A percentile compares a stretch with the other conserved stretches of the same genome.
phyloP scores from a whole-genome alignment of 2,329 filamentous ascomycete genomes.

The Colletotrichum neosansevieriae region DNA sequence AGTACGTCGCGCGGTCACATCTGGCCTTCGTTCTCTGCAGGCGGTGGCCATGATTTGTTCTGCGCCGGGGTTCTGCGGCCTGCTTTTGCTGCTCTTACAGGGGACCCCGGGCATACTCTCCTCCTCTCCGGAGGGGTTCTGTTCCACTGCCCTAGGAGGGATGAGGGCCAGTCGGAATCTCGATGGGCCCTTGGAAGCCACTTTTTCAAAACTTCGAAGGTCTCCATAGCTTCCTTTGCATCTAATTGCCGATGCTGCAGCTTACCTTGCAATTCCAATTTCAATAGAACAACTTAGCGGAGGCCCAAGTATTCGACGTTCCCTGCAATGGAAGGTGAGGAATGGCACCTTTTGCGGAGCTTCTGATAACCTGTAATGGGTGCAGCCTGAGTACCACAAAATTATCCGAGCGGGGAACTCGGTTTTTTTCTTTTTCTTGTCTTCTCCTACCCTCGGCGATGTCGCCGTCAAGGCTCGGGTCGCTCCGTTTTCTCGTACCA shows the following conservation, averaged over 20 bases:
- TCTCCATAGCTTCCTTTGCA: conserved; percentile 38
- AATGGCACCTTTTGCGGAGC: neutral
- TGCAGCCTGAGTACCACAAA: conserved; percentile 10
- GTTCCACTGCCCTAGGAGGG: neutral
- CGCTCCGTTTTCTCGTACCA: conserved; percentile 4
- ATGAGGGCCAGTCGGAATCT: conserved; percentile 4
- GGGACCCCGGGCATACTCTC: neutral
- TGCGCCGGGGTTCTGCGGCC: neutral
- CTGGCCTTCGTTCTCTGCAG: neutral
- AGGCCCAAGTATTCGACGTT: neutral
- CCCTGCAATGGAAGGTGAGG: conserved; percentile 12
- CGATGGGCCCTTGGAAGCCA: neutral
- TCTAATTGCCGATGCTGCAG: conserved; percentile 31
- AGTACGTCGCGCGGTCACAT: no score
- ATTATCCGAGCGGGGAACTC: conserved; percentile 25
- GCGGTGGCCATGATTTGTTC: no score
- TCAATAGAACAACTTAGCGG: conserved; percentile 7
- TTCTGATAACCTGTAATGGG: no score
- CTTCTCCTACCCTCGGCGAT: no score
- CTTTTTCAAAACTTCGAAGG: conserved; percentile 23
- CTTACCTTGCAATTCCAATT: conserved; percentile 8
- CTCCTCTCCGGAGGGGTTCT: neutral
- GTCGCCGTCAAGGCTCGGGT: neutral
- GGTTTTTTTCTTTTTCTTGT: neutral
- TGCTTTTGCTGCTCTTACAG: neutral